Percentiles rank a stretch among this genome's conserved stretches.
Conservation (phyloP, 1,139 yeast genomes). For the Martiniozyma asiatica region DNA sequence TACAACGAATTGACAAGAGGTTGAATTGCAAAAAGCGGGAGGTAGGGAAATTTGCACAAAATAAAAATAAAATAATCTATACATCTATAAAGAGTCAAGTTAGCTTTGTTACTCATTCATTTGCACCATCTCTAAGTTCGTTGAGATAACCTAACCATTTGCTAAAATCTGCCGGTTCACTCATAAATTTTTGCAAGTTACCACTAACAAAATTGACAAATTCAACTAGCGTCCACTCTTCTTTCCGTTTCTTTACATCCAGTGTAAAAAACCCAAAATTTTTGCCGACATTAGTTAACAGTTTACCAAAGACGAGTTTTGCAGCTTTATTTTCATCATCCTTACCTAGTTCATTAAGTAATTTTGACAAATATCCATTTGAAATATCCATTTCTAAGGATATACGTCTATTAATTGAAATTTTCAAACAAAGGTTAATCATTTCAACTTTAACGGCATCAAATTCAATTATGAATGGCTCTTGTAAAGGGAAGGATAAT, state of each 20-base stretch:
- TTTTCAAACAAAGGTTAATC: conserved; percentile 1
- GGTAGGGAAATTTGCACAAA: not conserved
- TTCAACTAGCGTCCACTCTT: conserved; percentile 1
- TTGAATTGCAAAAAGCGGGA: not conserved
- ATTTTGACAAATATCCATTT: conserved; percentile 4
- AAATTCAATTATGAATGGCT: conserved; percentile 3
- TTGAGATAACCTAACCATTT: no score
- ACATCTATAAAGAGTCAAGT: no score
- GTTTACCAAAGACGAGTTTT: conserved; percentile 19
- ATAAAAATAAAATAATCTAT: not conserved
- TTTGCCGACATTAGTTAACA: conserved; percentile 18
- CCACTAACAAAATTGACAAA: conserved; percentile 18
- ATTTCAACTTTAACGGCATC: conserved; percentile 1
- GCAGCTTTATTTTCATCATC: not conserved
- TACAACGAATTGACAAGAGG: conserved; percentile 13
- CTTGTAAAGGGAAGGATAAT: conserved; percentile 1
- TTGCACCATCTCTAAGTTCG: no score
- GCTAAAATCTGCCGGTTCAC: conserved; percentile 18
- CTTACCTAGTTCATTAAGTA: conserved; percentile 1
- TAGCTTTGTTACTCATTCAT: no score
- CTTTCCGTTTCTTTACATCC: not conserved
- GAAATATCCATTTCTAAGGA: conserved; percentile 3
- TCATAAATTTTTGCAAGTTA: conserved; percentile 22
- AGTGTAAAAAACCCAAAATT: conserved; percentile 19
- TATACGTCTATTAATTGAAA: conserved; percentile 1